These are phyloP conservation scores for Mycosphaerelloides madeirae DNA, from an alignment of 2,329 filamentous ascomycete genomes.

Conservation along the genomic window DNA sequence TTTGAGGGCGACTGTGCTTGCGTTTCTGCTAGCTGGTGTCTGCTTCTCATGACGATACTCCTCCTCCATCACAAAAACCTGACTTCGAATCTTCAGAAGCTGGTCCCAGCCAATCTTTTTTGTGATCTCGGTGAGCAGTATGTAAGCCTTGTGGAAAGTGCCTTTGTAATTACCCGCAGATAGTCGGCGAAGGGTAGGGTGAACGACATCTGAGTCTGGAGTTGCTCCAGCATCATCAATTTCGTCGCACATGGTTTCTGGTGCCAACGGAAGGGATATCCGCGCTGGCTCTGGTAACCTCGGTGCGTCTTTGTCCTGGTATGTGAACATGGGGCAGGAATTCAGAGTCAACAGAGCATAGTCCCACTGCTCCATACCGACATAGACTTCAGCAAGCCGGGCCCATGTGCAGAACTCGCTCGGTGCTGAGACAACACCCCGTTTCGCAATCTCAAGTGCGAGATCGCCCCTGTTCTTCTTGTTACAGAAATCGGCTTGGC, in stretches of 20 bases:
- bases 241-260: slow-evolving; percentile 88
- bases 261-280: slow-evolving; percentile 78
- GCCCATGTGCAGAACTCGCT: slow-evolving; percentile 98
- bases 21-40: slow-evolving; percentile 58
- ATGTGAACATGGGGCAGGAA: slow-evolving; percentile 99
- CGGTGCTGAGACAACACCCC: slow-evolving; percentile 88
- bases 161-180: slow-evolving; percentile 88
- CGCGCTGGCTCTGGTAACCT: slow-evolving; percentile 89
- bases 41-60: slow-evolving; percentile 90
- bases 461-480: slow-evolving; percentile 82
- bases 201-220: slow-evolving; percentile 76
- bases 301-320: slow-evolving; percentile 95
- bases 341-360: slow-evolving; percentile 91
- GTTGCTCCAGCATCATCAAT: slow-evolving; percentile 84
- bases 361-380: slow-evolving; percentile 93
- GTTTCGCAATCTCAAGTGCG: slow-evolving; percentile 87
- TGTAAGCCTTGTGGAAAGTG: slow-evolving; percentile 92
- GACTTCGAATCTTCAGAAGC: slow-evolving; percentile 86
- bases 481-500: slow-evolving; percentile 86
- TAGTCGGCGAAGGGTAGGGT: slow-evolving; percentile 78
- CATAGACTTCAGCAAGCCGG: slow-evolving; percentile 85
- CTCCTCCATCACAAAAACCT: slow-evolving; percentile 99
- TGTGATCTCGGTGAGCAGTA: slow-evolving; percentile 89
- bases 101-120: slow-evolving; percentile 98
- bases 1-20: slow-evolving; percentile 73